Conservation (phyloP, 345 rosid species). For the Corchorus olitorius region DNA sequence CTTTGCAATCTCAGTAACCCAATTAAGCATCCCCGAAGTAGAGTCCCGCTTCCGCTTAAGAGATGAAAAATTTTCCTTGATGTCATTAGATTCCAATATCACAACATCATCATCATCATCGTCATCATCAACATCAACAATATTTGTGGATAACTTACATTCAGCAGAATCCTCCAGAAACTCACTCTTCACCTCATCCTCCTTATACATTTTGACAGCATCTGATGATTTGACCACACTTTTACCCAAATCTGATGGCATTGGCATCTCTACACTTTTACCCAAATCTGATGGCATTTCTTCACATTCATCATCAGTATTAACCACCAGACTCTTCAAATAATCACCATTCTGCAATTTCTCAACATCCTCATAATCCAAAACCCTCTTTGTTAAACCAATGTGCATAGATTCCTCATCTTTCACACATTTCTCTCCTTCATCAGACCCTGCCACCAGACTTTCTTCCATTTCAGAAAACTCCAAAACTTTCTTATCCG, state of each 20-base stretch:
- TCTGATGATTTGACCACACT: slow-evolving; percentile 6
- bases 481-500: slow-evolving; percentile 34
- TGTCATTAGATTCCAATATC: slow-evolving; percentile 20
- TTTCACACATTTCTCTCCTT: slow-evolving; percentile 32
- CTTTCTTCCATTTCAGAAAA: slow-evolving; percentile 27
- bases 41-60: slow-evolving; percentile 61
- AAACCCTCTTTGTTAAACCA: slow-evolving; percentile 24
- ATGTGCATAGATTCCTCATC: slow-evolving; percentile 31
- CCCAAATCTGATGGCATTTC: slow-evolving; percentile 1
- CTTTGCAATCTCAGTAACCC: slow-evolving; percentile 65
- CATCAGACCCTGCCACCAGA: slow-evolving; percentile 26
- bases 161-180: slow-evolving; percentile 19
- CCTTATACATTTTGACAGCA: neutral
- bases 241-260: neutral
- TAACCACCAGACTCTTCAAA: slow-evolving; percentile 26
- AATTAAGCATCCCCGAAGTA: slow-evolving; percentile 44
- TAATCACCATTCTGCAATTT: slow-evolving; percentile 27
- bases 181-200: slow-evolving; percentile 27
- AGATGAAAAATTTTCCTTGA: slow-evolving; percentile 16
- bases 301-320: slow-evolving; percentile 11
- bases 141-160: slow-evolving; percentile 5
- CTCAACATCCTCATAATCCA: slow-evolving; percentile 26
- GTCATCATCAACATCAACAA: slow-evolving; percentile 11
- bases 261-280: too few species aligned
- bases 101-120: slow-evolving; percentile 23